Conservation (phyloP, 192 early-diverging fungal species). For the Coemansia sp. region DNA sequence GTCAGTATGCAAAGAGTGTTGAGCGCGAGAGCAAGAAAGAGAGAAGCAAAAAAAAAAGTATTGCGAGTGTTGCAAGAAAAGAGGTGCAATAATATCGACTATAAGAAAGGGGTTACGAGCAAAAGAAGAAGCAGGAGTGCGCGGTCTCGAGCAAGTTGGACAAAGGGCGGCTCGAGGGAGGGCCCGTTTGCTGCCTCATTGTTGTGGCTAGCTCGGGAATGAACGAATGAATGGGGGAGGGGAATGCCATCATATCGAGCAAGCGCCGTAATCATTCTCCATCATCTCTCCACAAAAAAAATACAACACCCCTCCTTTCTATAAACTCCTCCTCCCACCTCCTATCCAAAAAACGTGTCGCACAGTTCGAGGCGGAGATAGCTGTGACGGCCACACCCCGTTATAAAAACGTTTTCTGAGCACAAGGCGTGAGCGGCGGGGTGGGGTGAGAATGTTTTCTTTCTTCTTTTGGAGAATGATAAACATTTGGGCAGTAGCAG, state of each 20-base stretch:
- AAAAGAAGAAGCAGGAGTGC: background rate
- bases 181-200: conserved; percentile 1
- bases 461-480: background rate
- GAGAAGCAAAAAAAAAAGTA: background rate
- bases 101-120: background rate
- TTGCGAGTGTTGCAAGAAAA: background rate
- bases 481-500: background rate
- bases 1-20: background rate
- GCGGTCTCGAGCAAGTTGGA: background rate
- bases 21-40: background rate
- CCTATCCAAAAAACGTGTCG: background rate
- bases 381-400: background rate
- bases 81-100: background rate
- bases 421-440: background rate
- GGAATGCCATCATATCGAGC: background rate
- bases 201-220: conserved; percentile 3
- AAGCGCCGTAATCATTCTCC: conserved; percentile 25
- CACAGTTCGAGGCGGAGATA: background rate
- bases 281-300: background rate
- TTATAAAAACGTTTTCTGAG: conserved; percentile 2
- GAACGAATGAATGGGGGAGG: background rate
- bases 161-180: background rate
- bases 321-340: background rate
- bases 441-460: background rate
- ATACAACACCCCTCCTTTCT: background rate